Percentiles rank a stretch among this genome's conserved stretches.
Evolutionary conservation across 1,284 basidiomycete species (phyloP).

Genomic region (Sphaerobolus stellatus): DNA sequence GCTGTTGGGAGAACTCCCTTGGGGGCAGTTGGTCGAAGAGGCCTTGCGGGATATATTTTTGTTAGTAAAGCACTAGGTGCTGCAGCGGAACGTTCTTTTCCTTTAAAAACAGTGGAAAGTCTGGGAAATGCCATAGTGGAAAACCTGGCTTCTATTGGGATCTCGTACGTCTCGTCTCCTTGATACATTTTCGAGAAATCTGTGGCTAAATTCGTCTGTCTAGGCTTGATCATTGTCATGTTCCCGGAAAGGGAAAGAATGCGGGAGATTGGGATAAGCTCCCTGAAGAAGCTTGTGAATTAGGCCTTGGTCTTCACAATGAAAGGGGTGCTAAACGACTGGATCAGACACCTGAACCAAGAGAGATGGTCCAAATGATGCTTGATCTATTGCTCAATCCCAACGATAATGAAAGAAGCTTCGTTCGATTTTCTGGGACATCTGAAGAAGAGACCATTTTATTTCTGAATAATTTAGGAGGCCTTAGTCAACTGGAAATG

Average conservation of each 20-base stretch:
- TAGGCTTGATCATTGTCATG: conserved; percentile 56
- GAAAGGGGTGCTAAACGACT: conserved; percentile 51
- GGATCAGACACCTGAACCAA: conserved; percentile 21
- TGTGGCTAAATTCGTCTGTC: background rate
- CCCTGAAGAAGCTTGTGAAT: conserved; percentile 40
- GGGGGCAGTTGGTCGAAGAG: conserved; percentile 56
- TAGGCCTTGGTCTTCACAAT: conserved; percentile 59
- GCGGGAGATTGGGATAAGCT: conserved; percentile 21
- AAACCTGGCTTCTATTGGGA: conserved; percentile 50
- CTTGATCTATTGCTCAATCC: conserved; percentile 23
- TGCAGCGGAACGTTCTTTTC: conserved; percentile 47
- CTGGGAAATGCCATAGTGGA: conserved; percentile 47
- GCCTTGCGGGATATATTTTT: conserved; percentile 66
- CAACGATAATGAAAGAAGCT: background rate
- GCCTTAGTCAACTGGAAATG: conserved; percentile 54
- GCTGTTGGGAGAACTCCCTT: conserved; percentile 49
- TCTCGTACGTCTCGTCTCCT: conserved; percentile 19
- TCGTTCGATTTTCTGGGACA: background rate
- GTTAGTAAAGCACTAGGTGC: conserved; percentile 70
- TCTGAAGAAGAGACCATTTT: conserved; percentile 35
- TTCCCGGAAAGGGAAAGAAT: conserved; percentile 43
- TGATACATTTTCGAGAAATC: background rate
- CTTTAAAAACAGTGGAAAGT: conserved; percentile 46
- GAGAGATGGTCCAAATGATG: conserved; percentile 39
- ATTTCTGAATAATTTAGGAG: conserved; percentile 59